These are phyloP conservation scores for Calocera viscosa DNA, from an alignment of 768 basidiomycete species.

Conservation along the genomic window DNA sequence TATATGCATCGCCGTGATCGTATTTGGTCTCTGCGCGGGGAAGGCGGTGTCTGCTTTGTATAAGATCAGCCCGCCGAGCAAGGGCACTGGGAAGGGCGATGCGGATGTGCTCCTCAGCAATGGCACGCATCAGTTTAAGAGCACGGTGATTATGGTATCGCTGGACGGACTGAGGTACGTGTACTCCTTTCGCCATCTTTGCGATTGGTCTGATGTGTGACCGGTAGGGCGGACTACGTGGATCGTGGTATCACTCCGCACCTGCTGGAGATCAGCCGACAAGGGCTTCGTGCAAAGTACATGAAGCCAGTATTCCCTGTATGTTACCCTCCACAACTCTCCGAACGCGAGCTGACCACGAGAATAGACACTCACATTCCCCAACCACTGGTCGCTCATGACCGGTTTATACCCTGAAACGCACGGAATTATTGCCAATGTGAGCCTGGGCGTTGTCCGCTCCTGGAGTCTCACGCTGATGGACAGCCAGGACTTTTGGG, in stretches of 20 bases:
- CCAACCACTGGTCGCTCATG: constrained; percentile 87
- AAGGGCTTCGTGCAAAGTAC: constrained; percentile 76
- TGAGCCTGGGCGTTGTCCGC: constrained; percentile 26
- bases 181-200: not conserved
- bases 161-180: constrained; percentile 71
- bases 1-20: not conserved
- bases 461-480: not conserved
- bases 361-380: constrained; percentile 71
- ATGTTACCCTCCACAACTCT: constrained; percentile 22
- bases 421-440: constrained; percentile 84
- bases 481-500: constrained; percentile 67
- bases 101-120: constrained; percentile 36
- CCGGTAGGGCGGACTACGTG: constrained; percentile 64
- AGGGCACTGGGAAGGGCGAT: not conserved
- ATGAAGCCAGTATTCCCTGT: constrained; percentile 84
- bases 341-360: constrained; percentile 9
- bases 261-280: constrained; percentile 62
- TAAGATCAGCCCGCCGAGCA: not conserved
- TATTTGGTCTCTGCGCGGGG: not conserved
- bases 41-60: not conserved
- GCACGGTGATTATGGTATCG: constrained; percentile 71
- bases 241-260: constrained; percentile 78
- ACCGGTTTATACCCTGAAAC: constrained; percentile 83
- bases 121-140: constrained; percentile 70
- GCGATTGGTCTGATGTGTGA: not conserved